Base-by-base conservation (phyloP, 2,329 filamentous ascomycete species). In the Cladophialophora yegresii region DNA sequence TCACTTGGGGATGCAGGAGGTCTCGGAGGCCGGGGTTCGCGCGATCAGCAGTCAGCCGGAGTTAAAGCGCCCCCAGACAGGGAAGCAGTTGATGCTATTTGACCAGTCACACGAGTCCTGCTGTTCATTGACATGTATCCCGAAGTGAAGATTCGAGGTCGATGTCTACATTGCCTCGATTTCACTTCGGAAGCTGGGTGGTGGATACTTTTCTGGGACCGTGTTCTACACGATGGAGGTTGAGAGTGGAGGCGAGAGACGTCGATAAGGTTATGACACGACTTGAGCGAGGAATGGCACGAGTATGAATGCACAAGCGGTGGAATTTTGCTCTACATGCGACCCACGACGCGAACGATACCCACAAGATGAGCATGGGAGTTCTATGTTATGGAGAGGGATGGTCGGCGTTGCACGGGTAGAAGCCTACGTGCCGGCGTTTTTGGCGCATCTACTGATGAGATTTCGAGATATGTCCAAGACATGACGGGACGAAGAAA, bases 41-140 rank as follows among this genome's bases (percentile, higher is more conserved):
- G 28, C 43, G 56, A 26, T 58, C 43, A 58, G 56, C 56, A 58
- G 56, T 58, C 16, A 58, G 56, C 33, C 40, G 26, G 56, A 20
- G n/a, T 13, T 10, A 32, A n/a, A 32, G 7, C 28, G 1, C 56
- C 43, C 32, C n/a, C n/a, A 22, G 56, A 50, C 36, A 22, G 26
- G 40, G 55, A 1, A 40, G 2, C 13, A 40, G 13, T 40, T 6
- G 36, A 16, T 40, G 36, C 12, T 40, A 16, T 16, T 40, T 40
- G 36, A 40, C 13, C 13, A 40, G 36, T 40, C 13, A 36, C 33
- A 13, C 13, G 7, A 13, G n/a, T 40, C 36, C 36, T 40, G 13
- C 36, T 16, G 16, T 40, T 43, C 16, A 43, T 6, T n/a, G 36
- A n/a, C 36, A 8, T 43, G 36, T 8, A 43, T 2, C 6, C n/a